Percentiles rank a stretch among this genome's conserved stretches.
These are phyloP conservation scores for Macrotyloma uniflorum DNA, from an alignment of 306 rosid genomes.

Conservation along the genomic window DNA sequence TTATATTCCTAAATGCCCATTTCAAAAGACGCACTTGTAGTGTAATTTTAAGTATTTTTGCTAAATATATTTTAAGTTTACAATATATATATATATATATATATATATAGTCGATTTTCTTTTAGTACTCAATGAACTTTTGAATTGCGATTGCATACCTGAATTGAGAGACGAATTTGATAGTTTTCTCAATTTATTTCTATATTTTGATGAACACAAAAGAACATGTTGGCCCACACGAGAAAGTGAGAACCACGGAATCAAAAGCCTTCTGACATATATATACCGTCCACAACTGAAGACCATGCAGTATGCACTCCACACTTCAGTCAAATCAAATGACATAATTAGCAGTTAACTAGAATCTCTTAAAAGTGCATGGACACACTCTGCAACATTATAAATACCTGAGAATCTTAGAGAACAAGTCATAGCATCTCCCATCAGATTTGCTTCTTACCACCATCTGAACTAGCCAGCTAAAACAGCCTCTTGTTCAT, in stretches of 20 bases:
- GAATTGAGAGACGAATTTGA: too few relatives aligned
- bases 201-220: too few relatives aligned
- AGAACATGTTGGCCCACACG: background rate
- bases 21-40: too few relatives aligned
- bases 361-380: slow-evolving; percentile 3
- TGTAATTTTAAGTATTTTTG: too few relatives aligned
- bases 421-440: background rate
- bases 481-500: background rate
- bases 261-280: background rate
- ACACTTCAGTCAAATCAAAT: slow-evolving; percentile 40
- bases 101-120: too few relatives aligned
- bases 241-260: background rate
- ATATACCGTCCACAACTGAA: too few relatives aligned
- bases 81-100: too few relatives aligned
- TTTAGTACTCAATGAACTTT: too few relatives aligned
- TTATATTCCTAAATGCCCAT: too few relatives aligned
- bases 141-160: too few relatives aligned
- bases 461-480: background rate
- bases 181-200: too few relatives aligned
- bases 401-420: background rate
- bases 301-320: slow-evolving; percentile 6
- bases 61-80: too few relatives aligned
- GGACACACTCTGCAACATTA: background rate
- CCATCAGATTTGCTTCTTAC: background rate
- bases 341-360: slow-evolving; percentile 11